Conservation (phyloP, 768 basidiomycete species). For the Collybiopsis confluens region DNA sequence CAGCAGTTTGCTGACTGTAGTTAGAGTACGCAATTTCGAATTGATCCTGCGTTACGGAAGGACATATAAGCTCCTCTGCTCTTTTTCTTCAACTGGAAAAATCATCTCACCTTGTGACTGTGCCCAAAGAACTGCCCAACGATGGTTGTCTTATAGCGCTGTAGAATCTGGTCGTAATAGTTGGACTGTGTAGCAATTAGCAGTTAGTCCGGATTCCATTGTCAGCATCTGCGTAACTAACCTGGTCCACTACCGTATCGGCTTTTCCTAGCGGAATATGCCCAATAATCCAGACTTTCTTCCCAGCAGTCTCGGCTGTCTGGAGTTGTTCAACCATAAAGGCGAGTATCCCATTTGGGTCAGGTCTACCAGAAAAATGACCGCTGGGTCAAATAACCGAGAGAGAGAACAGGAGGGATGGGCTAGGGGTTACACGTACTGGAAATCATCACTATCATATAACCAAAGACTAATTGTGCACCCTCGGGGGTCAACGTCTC, state of each 20-base stretch:
- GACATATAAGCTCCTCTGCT: too few relatives aligned
- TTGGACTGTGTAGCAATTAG: conserved; percentile 25
- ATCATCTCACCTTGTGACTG: conserved; percentile 24
- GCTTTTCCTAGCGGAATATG: conserved; percentile 30
- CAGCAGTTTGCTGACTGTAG: conserved; percentile 26
- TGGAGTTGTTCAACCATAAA: conserved; percentile 35
- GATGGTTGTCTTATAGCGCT: conserved; percentile 35
- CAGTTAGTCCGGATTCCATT: not conserved
- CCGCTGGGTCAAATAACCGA: too few relatives aligned
- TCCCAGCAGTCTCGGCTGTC: conserved; percentile 30
- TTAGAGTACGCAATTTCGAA: conserved; percentile 38
- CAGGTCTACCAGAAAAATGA: too few relatives aligned
- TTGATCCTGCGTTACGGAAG: conserved; percentile 23
- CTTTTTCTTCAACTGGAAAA: not conserved
- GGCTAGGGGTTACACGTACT: too few relatives aligned
- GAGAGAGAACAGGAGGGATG: too few relatives aligned
- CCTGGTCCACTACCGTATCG: conserved; percentile 21
- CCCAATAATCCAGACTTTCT: conserved; percentile 36
- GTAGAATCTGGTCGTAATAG: conserved; percentile 37
- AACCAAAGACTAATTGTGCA: conserved; percentile 39
- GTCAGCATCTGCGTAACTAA: not conserved
- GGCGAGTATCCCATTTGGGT: conserved; percentile 37
- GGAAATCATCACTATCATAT: conserved; percentile 31
- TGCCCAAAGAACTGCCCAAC: conserved; percentile 40
- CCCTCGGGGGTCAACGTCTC: too few relatives aligned